Conservation (phyloP, 768 basidiomycete species). For the Russula ochroleuca region DNA sequence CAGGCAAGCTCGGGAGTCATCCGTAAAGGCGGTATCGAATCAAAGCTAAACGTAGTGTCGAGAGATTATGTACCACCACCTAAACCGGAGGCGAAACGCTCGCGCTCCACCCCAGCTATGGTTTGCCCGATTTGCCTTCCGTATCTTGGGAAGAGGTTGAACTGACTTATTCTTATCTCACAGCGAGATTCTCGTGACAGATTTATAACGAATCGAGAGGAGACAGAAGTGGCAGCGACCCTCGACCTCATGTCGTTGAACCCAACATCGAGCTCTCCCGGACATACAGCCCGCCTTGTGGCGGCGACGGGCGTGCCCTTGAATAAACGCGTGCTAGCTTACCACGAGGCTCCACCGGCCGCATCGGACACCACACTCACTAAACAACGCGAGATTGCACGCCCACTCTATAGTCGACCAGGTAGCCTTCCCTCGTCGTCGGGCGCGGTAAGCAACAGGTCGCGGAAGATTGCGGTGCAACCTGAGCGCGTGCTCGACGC, state of each 20-base stretch:
- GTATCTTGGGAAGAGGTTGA: not conserved
- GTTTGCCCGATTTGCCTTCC: constrained; percentile 17
- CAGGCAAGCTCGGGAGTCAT: constrained; percentile 68
- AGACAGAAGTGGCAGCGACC: constrained; percentile 54
- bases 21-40: constrained; percentile 72
- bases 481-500: constrained; percentile 96
- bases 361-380: constrained; percentile 71
- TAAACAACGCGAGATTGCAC: constrained; percentile 71
- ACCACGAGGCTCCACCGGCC: constrained; percentile 81
- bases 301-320: constrained; percentile 71
- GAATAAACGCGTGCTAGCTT: constrained; percentile 80
- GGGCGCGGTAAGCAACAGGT: constrained; percentile 59
- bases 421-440: constrained; percentile 61
- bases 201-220: constrained; percentile 63
- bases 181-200: constrained; percentile 57
- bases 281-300: constrained; percentile 73
- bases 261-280: constrained; percentile 57
- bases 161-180: constrained; percentile 13
- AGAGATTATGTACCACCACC: constrained; percentile 68
- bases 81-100: constrained; percentile 61
- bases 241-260: constrained; percentile 61
- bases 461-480: constrained; percentile 77
- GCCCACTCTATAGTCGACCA: constrained; percentile 68
- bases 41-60: constrained; percentile 70
- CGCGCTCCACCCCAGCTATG: constrained; percentile 67